Evolutionary conservation across 2,329 filamentous ascomycete species (phyloP), one percentile per base, ranked within the genome.

Genomic region (Diplodia intermedia): DNA sequence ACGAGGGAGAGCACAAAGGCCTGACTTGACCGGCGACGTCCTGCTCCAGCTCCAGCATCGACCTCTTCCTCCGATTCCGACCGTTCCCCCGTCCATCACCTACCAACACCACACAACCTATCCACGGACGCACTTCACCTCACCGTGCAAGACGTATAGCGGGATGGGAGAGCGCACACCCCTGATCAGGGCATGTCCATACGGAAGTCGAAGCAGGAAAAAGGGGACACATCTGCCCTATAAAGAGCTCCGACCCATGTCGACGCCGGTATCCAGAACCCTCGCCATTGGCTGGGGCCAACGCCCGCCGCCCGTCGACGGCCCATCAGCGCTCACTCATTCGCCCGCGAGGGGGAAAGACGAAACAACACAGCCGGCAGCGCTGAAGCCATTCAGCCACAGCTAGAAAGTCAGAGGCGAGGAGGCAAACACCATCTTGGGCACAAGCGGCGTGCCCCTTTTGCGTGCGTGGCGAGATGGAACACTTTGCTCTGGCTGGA

Each of bases 1-100:
- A 66, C 33, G 50, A 38, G 55, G 20, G 40, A 55, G 29, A 56
- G 50, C n/a, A 7, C 8, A n/a, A n/a, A 49, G n/a, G 47, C 47
- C 47, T 52, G 31, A 18, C 38, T n/a, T 52, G 31, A 20, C 56
- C 40, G 40, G 33, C 33, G 11, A 36, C 12, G 12, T 26, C 9
- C 43, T 47, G 15, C 57, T 20, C 15, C 14, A 7, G 14, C 18
- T 15, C 4, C 1, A 33, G 38, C 7, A 20, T 18, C 43, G 43
- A 55, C 53, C 53, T 55, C 31, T 14, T 9, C 36, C 12, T 47
- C 23, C 56, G 15, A 18, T 2, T 23, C 23, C n/a, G 36, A n/a
- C 40, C 57, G 26, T 49, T 5, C 6, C 26, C 7, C 29, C 23
- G n/a, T 11, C n/a, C 15, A 20, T n/a, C 18, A 47, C 8, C 8